Base-by-base conservation (phyloP, 305 asterid genomes). In the Plantago coronopus region DNA sequence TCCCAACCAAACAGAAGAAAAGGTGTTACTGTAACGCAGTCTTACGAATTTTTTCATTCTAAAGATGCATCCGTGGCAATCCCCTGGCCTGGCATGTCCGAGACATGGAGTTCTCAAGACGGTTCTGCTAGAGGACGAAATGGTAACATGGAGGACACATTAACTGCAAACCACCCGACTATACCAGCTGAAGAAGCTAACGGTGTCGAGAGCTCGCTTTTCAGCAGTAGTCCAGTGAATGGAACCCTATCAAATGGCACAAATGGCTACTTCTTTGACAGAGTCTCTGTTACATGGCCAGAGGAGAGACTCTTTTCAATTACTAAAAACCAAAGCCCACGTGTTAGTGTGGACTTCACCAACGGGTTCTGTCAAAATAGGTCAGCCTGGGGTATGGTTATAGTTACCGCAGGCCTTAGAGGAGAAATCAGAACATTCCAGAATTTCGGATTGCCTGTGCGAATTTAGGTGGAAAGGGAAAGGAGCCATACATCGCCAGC, bases 341-440 rank as follows among this genome's bases (percentile, higher is more conserved):
- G 80, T 61, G 84, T 75, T 7, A 83, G 95, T 44, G 83, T 79
- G 46, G 95, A 89, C 64, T 74, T 73, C 69, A 70, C 87, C 12
- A 79, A 78, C 9, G 86, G 91, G 62, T 50, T 79, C 43, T 81
- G 72, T 17, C 83, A 79, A 51, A 80, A 64, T 72, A 77, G 81
- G 72, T 74, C 89, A 12, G 97, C 95, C 10, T 84, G 94, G 99
- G 96, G 96, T 47, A 79, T 88, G 89, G 97, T 85, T 45, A 87
- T 90, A 54, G 96, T 90, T 21, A 81, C 95, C 17, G 99, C 99
- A 1, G 95, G 99, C 50, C 87, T 75, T 48, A 74, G 88, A 74
- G 97, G 99, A 37, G 96, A 94, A 68, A 90, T 94, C 81, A 82
- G 80, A 70, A 77, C 84, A 44, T 94, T 90, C 73, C 99, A 94